Conservation (phyloP, 116 monocot species). For the Cymodocea nodosa region DNA sequence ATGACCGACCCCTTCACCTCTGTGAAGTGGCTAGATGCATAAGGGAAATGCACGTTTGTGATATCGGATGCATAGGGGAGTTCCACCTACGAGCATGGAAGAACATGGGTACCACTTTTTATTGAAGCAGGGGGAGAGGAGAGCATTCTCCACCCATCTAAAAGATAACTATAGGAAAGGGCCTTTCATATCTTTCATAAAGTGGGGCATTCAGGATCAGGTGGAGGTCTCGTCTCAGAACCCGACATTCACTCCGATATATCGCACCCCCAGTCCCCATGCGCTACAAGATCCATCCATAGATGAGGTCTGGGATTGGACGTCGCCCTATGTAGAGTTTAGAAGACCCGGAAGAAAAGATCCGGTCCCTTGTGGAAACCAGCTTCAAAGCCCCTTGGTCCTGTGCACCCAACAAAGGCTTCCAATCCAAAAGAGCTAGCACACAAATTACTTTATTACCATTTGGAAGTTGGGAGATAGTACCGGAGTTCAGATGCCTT, state of each 20-base stretch:
- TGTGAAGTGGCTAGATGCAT: conserved; percentile 1
- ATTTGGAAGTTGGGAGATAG: too few relatives aligned
- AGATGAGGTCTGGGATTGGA: background rate
- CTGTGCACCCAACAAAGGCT: too few relatives aligned
- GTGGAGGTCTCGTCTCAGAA: background rate
- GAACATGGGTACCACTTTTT: too few relatives aligned
- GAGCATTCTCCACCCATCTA: background rate
- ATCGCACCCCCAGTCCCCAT: background rate
- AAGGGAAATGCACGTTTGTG: background rate
- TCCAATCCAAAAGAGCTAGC: too few relatives aligned
- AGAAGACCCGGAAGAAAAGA: conserved; percentile 1
- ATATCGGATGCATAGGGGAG: too few relatives aligned
- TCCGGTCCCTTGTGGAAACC: too few relatives aligned
- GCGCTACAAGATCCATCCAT: background rate
- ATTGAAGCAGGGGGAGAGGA: too few relatives aligned
- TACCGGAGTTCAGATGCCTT: too few relatives aligned
- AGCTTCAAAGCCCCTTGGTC: too few relatives aligned
- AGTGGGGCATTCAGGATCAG: background rate
- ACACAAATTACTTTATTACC: too few relatives aligned
- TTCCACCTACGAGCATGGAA: too few relatives aligned
- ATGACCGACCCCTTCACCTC: conserved; percentile 1
- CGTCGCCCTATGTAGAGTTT: background rate
- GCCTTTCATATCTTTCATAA: conserved; percentile 2
- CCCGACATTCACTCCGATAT: background rate
- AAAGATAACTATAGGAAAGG: background rate